Conservation (phyloP, 139 green algal genomes). For the Chlorella sorokiniana region DNA sequence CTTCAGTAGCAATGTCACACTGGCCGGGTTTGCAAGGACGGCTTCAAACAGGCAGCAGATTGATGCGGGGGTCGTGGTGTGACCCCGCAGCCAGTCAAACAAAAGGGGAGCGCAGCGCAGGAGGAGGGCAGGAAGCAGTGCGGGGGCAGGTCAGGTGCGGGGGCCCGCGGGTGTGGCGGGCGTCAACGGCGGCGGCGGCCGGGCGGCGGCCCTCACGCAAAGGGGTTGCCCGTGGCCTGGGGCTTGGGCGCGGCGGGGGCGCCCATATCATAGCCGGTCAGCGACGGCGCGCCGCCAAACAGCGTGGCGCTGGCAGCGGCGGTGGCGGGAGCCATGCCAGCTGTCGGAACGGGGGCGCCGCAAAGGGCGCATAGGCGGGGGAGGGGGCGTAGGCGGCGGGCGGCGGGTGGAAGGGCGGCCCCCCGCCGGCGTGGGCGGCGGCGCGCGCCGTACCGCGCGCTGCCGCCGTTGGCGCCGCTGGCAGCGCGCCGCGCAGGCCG, state of each 20-base stretch:
- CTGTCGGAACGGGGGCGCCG: background rate
- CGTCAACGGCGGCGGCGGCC: background rate
- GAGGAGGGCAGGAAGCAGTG: no score
- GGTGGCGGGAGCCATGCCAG: background rate
- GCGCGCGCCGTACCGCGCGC: background rate
- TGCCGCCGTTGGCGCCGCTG: background rate
- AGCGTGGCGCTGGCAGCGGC: slow-evolving; percentile 23
- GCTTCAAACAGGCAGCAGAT: no score
- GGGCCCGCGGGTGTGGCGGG: background rate
- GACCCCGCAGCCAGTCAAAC: no score
- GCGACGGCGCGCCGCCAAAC: slow-evolving; percentile 21
- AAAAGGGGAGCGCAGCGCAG: no score
- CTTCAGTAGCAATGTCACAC: no score
- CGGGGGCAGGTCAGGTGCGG: no score
- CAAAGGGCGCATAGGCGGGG: background rate
- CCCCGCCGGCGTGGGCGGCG: slow-evolving; percentile 16
- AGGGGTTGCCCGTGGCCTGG: slow-evolving; percentile 43
- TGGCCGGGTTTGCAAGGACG: no score
- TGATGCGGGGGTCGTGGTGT: no score
- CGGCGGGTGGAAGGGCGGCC: slow-evolving; percentile 7
- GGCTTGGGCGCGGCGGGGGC: slow-evolving; percentile 40
- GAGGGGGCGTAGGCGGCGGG: background rate
- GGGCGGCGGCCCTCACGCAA: slow-evolving; percentile 19
- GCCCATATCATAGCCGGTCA: slow-evolving; percentile 37
- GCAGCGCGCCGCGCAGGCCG: slow-evolving; percentile 22